Conservation (phyloP, 257 asterid genomes). For the Salvia rosmarinus region DNA sequence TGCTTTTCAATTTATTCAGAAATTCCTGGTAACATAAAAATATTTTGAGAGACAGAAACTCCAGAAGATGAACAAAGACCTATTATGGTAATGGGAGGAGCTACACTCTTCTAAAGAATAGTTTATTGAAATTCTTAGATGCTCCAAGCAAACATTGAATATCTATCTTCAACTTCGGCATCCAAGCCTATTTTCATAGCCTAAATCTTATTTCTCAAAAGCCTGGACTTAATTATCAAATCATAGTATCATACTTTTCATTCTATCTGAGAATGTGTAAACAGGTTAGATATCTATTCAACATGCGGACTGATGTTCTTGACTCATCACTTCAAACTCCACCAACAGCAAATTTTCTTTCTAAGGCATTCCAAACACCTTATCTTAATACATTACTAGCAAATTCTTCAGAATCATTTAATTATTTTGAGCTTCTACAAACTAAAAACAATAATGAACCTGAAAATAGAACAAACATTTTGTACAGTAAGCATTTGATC, state of each 20-base stretch:
- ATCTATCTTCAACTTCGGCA: constrained; percentile 7
- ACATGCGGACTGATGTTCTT: neutral
- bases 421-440: neutral
- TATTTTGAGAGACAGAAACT: neutral
- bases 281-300: neutral
- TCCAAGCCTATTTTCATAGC: neutral
- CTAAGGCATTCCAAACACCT: neutral
- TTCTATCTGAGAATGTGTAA: neutral
- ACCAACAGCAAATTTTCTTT: neutral
- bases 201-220: neutral
- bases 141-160: neutral
- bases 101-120: too few species aligned
- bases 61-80: neutral
- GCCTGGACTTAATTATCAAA: neutral
- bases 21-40: neutral
- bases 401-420: neutral
- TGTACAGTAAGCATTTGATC: neutral
- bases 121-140: too few species aligned
- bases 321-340: neutral
- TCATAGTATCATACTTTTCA: constrained; percentile 1
- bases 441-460: neutral
- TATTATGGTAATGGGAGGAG: neutral
- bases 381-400: neutral
- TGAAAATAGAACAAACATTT: neutral
- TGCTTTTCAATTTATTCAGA: neutral